Base-by-base conservation (phyloP, 2,329 filamentous ascomycete species). In the Colletotrichum viniferum region DNA sequence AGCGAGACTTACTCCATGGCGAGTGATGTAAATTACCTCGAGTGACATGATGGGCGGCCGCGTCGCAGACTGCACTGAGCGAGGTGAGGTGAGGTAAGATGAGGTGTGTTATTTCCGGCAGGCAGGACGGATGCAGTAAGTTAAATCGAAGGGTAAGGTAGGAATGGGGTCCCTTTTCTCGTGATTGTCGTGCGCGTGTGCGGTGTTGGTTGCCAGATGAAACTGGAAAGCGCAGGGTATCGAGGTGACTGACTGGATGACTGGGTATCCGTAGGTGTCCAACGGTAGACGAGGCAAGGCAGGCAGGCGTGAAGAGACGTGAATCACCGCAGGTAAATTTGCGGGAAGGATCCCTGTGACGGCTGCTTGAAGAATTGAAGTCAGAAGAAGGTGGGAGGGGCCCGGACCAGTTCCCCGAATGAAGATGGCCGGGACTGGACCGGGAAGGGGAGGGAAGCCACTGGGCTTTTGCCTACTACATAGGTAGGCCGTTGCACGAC, bases 11-110 rank as follows among this genome's bases (percentile, higher is more conserved):
- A 95, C 94, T 79, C 93, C 94, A 83, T 96, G 94, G 28, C 94
- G 92, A 78, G 90, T 91, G 74, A 96, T 87, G 82, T 95, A 95
- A 77, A 96, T 95, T 78, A 89, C 90, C 81, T 95, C 90, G 66
- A 95, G 86, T 76, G 92, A 87, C 92, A 94, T 94, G 58, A 69
- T 58, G 43, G 63, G 38, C 43, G 43, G 38, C 55, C 24, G 68
- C 52, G 61, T 74, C 36, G 61, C 55, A 63, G 65, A 36, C 52
- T 34, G 55, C 16, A 62, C 32, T 26, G 70, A 55, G 18, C 13
- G 61, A 52, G 21, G 28, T 52, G 60, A 14, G 38, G 28, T 9
- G 12, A 32, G 14, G 32, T 52, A 30, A 56, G 28, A 36, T 26
- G 60, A 48, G 38, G 68, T 52, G 43, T 52, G n/a, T 52, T 21